These are phyloP conservation scores for Avena insularis DNA, from an alignment of 176 grass and related monocot species.

Conservation along the genomic window DNA sequence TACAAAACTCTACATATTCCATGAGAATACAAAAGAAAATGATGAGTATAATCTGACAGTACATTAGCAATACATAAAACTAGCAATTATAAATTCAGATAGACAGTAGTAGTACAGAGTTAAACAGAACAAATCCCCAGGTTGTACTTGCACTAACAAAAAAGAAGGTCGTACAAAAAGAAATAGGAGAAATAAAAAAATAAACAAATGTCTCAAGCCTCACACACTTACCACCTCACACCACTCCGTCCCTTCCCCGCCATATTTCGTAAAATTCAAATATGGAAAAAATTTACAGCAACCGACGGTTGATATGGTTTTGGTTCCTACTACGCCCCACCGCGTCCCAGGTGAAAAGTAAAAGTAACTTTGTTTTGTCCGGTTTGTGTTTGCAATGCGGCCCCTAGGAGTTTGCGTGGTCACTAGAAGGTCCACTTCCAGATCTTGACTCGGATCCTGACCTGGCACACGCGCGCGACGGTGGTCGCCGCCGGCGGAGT, in stretches of 20 bases:
- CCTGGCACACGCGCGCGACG: conserved; percentile 66
- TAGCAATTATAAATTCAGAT: conserved; percentile 37
- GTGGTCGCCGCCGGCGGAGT: conserved; percentile 42
- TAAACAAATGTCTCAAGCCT: conserved; percentile 48
- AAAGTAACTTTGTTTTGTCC: conserved; percentile 35
- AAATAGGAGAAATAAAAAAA: conserved; percentile 25
- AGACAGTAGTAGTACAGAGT: conserved; percentile 32
- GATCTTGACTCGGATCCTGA: conserved; percentile 98
- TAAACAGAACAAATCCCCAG: conserved; percentile 45
- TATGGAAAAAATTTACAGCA: conserved; percentile 51
- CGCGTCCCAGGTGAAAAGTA: conserved; percentile 38
- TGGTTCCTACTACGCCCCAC: neutral
- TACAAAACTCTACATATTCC: no score
- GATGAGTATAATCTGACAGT: neutral
- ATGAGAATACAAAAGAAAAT: neutral
- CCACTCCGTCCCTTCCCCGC: conserved; percentile 26
- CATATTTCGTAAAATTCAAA: conserved; percentile 63
- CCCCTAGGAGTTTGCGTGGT: conserved; percentile 20
- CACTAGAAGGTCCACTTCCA: conserved; percentile 99
- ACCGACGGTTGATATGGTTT: conserved; percentile 46
- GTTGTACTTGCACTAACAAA: conserved; percentile 55
- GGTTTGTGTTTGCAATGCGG: conserved; percentile 41
- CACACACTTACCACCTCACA: conserved; percentile 32
- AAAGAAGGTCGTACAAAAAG: conserved; percentile 39
- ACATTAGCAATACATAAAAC: conserved; percentile 24